A percentile compares a stretch with the other conserved stretches of the same genome.
Evolutionary conservation across 1,284 basidiomycete genomes (phyloP).

Genomic region (Trichosporon coremiiforme): DNA sequence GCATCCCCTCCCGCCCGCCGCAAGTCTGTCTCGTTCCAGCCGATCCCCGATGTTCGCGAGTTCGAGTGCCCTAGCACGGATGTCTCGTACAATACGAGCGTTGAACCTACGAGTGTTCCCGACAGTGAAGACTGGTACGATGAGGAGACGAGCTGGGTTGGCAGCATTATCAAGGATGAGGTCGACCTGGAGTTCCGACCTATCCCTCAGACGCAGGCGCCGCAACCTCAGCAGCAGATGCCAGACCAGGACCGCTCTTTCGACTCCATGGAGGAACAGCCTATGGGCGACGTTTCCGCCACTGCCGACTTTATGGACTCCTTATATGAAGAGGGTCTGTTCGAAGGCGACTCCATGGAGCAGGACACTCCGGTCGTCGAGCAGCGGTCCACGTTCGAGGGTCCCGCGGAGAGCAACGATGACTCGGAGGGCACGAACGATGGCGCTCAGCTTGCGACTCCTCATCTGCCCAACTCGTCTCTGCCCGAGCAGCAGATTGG

Average conservation of each 20-base stretch:
- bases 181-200: slow-evolving; percentile 31
- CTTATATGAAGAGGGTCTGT: slow-evolving; percentile 53
- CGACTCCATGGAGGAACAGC: slow-evolving; percentile 25
- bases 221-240: not conserved
- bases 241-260: slow-evolving; percentile 14
- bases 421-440: slow-evolving; percentile 10
- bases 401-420: not conserved
- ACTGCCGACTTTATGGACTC: slow-evolving; percentile 56
- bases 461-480: slow-evolving; percentile 28
- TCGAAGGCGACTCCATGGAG: slow-evolving; percentile 40
- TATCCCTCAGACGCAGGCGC: not conserved
- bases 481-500: slow-evolving; percentile 23
- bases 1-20: slow-evolving; percentile 60
- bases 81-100: slow-evolving; percentile 50
- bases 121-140: slow-evolving; percentile 51
- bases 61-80: slow-evolving; percentile 69
- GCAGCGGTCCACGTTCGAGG: slow-evolving; percentile 40
- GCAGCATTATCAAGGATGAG: slow-evolving; percentile 20
- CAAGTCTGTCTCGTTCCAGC: slow-evolving; percentile 82
- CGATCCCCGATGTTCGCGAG: slow-evolving; percentile 83
- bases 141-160: slow-evolving; percentile 29
- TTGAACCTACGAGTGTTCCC: slow-evolving; percentile 53
- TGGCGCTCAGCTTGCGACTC: slow-evolving; percentile 40
- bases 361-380: slow-evolving; percentile 42
- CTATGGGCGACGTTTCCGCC: slow-evolving; percentile 40